Evolutionary conservation across 2,329 filamentous ascomycete genomes (phyloP).

Genomic region (Fusarium pseudonygamai): DNA sequence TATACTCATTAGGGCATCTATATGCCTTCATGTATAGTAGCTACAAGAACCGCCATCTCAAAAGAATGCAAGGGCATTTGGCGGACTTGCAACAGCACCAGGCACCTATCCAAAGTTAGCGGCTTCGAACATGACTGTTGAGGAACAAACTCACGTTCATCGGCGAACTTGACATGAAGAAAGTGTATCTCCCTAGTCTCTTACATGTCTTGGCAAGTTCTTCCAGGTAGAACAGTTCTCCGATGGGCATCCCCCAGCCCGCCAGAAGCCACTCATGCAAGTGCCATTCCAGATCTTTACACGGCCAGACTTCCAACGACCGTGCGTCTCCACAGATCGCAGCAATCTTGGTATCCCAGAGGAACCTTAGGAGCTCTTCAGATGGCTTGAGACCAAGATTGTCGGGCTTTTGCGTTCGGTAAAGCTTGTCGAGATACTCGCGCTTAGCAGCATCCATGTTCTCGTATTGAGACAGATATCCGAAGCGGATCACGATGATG

Average conservation of each 20-base stretch:
- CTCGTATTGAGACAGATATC: conserved; percentile 36
- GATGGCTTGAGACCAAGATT: conserved; percentile 52
- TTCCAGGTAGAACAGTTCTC: conserved; percentile 48
- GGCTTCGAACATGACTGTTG: neutral
- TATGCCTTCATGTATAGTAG: neutral
- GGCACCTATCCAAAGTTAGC: conserved; percentile 1
- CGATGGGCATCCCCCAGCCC: conserved; percentile 57
- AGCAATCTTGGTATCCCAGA: conserved; percentile 54
- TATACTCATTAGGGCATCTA: too few relatives aligned
- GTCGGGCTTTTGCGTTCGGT: conserved; percentile 18
- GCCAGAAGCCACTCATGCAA: conserved; percentile 57
- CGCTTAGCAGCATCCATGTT: conserved; percentile 17
- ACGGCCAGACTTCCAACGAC: conserved; percentile 53
- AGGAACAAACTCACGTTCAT: conserved; percentile 47
- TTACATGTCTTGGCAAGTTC: conserved; percentile 58
- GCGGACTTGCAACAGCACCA: conserved; percentile 25
- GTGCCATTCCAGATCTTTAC: conserved; percentile 32
- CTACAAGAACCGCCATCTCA: neutral
- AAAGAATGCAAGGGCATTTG: conserved; percentile 28
- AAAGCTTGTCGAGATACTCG: conserved; percentile 21
- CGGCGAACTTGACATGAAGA: conserved; percentile 59
- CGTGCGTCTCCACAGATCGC: conserved; percentile 54
- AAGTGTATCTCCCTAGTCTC: conserved; percentile 55
- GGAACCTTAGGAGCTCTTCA: conserved; percentile 49
- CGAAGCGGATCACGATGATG: conserved; percentile 33